Evolutionary conservation across 2,329 filamentous ascomycete genomes (phyloP).

Genomic region (Elsinoe arachidis): DNA sequence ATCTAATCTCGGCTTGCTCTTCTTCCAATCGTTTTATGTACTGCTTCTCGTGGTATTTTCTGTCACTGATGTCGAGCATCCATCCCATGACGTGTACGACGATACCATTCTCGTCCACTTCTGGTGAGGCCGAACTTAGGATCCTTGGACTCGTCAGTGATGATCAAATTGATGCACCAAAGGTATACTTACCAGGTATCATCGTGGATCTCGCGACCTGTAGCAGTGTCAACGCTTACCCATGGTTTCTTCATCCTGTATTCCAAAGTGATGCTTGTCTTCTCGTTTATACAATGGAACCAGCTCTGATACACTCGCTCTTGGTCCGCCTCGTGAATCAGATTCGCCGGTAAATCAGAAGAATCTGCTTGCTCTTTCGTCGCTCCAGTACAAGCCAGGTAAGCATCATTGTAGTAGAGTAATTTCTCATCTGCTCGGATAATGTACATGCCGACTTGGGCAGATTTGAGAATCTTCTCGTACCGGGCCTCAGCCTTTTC

Average conservation of each 20-base stretch:
- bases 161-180: not conserved
- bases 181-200: slow-evolving; percentile 22
- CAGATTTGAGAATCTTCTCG: slow-evolving; percentile 31
- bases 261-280: slow-evolving; percentile 30
- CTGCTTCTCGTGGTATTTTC: slow-evolving; percentile 26
- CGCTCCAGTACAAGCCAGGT: slow-evolving; percentile 7
- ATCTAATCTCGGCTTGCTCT: slow-evolving; percentile 11
- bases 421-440: slow-evolving; percentile 7
- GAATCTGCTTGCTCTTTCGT: slow-evolving; percentile 12
- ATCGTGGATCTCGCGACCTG: slow-evolving; percentile 21
- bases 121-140: slow-evolving; percentile 25
- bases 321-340: slow-evolving; percentile 26
- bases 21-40: slow-evolving; percentile 27
- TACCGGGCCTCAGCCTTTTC: slow-evolving; percentile 32
- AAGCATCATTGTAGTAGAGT: slow-evolving; percentile 11
- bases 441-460: slow-evolving; percentile 31
- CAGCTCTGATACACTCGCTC: slow-evolving; percentile 26
- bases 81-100: slow-evolving; percentile 25
- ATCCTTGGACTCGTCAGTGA: slow-evolving; percentile 14
- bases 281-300: slow-evolving; percentile 24
- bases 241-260: slow-evolving; percentile 31
- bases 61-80: slow-evolving; percentile 28
- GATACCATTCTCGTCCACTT: slow-evolving; percentile 24
- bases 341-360: not conserved
- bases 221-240: slow-evolving; percentile 22